phyloP scores from a whole-genome alignment of 2,329 filamentous ascomycete species.

The Chaetomium strumarium region DNA sequence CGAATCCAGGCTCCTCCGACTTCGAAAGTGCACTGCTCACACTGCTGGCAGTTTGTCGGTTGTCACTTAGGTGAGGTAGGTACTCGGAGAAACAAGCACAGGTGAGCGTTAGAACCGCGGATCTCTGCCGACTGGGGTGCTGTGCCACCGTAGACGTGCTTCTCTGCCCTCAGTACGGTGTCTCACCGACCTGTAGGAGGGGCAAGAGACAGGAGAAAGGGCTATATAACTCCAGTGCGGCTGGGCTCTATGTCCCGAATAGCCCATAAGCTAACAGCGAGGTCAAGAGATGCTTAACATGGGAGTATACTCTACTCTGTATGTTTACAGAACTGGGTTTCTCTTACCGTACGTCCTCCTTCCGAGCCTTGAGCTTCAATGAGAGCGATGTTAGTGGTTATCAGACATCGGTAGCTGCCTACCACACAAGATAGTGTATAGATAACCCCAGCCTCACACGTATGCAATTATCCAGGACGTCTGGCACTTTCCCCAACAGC shows the following conservation, averaged over 20 bases:
- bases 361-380: too few species aligned
- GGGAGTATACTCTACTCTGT: conserved; percentile 54
- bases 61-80: conserved; percentile 44
- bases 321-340: background rate
- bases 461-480: conserved; percentile 22
- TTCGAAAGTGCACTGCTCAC: background rate
- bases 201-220: conserved; percentile 69
- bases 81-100: conserved; percentile 67
- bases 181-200: conserved; percentile 67
- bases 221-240: conserved; percentile 67
- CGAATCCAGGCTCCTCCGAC: conserved; percentile 43
- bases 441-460: too few species aligned
- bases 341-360: background rate
- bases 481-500: too few species aligned
- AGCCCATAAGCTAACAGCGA: conserved; percentile 62
- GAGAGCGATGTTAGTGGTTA: too few species aligned
- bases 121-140: conserved; percentile 68
- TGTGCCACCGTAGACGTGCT: conserved; percentile 51
- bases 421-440: too few species aligned
- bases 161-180: conserved; percentile 56
- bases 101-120: conserved; percentile 63
- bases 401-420: too few species aligned
- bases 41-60: background rate
- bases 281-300: conserved; percentile 73
- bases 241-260: conserved; percentile 66